Conservation (phyloP, 1,139 yeast genomes). For the Zygoascus hellenicus region DNA sequence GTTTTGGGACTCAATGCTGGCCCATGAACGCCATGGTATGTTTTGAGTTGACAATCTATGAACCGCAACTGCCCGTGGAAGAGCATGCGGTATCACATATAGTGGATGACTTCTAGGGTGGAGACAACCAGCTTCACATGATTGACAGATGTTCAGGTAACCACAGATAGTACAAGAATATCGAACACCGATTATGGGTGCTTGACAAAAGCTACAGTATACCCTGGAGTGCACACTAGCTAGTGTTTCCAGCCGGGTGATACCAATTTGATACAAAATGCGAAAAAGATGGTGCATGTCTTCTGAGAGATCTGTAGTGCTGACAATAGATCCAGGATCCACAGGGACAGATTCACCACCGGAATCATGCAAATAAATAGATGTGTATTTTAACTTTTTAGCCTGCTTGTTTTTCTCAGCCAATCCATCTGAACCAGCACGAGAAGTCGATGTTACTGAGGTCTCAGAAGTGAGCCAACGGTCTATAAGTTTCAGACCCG, state of each 20-base stretch:
- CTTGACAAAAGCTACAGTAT: conserved; percentile 10
- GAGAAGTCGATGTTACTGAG: no score
- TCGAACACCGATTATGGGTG: conserved; percentile 13
- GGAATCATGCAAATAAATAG: no score
- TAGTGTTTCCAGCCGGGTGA: not conserved
- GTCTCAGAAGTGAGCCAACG: no score
- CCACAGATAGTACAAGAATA: conserved; percentile 21
- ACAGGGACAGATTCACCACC: no score
- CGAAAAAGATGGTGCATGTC: no score
- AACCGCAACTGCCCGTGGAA: not conserved
- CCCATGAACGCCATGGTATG: conserved; percentile 20
- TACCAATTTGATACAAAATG: no score
- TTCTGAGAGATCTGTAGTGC: no score
- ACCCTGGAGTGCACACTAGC: conserved; percentile 10
- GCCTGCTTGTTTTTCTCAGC: no score
- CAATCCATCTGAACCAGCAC: no score
- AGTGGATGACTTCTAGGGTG: conserved; percentile 15
- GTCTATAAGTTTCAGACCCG: no score
- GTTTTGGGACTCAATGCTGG: conserved; percentile 11
- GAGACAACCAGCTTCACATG: conserved; percentile 20
- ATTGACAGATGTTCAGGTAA: conserved; percentile 16
- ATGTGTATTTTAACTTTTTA: no score
- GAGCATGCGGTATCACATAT: conserved; percentile 4
- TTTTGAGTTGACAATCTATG: conserved; percentile 10
- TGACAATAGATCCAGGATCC: no score